These are phyloP conservation scores for Coriaria nepalensis DNA, from an alignment of 306 rosid species.

Conservation along the genomic window DNA sequence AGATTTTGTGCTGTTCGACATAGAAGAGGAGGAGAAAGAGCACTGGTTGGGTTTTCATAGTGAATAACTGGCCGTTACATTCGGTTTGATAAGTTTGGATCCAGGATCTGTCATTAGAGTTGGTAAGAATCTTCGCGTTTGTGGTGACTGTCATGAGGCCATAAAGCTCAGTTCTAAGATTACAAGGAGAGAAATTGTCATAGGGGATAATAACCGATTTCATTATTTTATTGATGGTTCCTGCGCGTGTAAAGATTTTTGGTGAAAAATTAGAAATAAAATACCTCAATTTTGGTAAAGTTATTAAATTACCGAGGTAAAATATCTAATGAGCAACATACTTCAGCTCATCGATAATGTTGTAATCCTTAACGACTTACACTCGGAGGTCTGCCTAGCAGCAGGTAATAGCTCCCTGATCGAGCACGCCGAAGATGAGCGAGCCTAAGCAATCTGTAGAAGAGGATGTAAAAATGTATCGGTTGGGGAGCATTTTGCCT, in stretches of 20 bases:
- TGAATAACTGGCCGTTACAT: constrained; percentile 66
- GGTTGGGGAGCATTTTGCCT: background rate
- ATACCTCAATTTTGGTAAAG: background rate
- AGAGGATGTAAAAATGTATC: background rate
- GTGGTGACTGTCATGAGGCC: constrained; percentile 65
- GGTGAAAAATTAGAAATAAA: constrained; percentile 23
- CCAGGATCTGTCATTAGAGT: constrained; percentile 39
- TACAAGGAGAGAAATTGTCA: constrained; percentile 39
- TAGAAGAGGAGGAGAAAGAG: constrained; percentile 70
- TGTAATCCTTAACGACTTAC: no score
- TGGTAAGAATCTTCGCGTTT: constrained; percentile 61
- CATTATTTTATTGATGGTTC: constrained; percentile 45
- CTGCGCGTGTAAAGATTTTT: constrained; percentile 62
- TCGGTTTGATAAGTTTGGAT: constrained; percentile 37
- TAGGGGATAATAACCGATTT: constrained; percentile 57
- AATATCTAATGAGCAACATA: no score
- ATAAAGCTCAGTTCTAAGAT: constrained; percentile 48
- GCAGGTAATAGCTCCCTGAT: no score
- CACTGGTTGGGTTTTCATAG: constrained; percentile 58
- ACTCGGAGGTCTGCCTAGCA: no score
- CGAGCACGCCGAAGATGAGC: background rate
- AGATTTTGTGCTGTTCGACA: constrained; percentile 56
- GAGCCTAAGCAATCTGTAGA: background rate
- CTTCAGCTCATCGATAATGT: no score
- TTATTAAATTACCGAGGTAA: background rate